Evolutionary conservation across 2,329 filamentous ascomycete genomes (phyloP), one percentile per base, ranked within the genome.

Genomic region (Fusarium sp.): DNA sequence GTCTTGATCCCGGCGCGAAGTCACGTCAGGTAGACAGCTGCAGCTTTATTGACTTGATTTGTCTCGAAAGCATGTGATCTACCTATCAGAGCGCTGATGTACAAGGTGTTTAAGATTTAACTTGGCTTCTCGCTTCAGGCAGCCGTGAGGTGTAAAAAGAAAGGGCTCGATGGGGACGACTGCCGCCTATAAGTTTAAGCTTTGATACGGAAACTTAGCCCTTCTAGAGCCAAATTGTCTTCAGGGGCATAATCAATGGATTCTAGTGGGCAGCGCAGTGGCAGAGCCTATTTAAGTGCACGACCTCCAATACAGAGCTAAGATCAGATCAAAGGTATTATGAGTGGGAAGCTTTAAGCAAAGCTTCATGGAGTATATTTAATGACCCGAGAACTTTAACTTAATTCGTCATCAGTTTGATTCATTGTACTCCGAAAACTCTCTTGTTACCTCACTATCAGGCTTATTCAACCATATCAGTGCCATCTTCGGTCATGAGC

Each of bases 221-320:
- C 26, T 30, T 30, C 20, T 8, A 8, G 8, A n/a, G 14, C n/a
- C n/a, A n/a, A n/a, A n/a, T n/a, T n/a, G n/a, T n/a, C 26, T 12
- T 8, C 14, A 17, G 2, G 5, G 7, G 26, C 3, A 48, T 15
- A n/a, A 22, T 8, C 0, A 5, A 28, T 3, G 20, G n/a, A 30
- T 17, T n/a, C n/a, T n/a, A n/a, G n/a, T n/a, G n/a, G n/a, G n/a
- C n/a, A n/a, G n/a, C n/a, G n/a, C n/a, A n/a, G n/a, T n/a, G n/a
- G n/a, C n/a, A n/a, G n/a, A n/a, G 20, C 47, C 5, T 26, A 14
- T 24, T 11, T 6, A 11, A 24, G 14, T 24, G 41, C 3, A 42
- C 9, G 6, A 11, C 6, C 15, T 44, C 14, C 9, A 6, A 5
- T n/a, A 9, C 11, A 45, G 24, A 26, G n/a, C n/a, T 20, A 22